A percentile compares a stretch with the other conserved stretches of the same genome.
Evolutionary conservation across 129 eudicot genomes (phyloP).

Genomic region (Arctium minus): DNA sequence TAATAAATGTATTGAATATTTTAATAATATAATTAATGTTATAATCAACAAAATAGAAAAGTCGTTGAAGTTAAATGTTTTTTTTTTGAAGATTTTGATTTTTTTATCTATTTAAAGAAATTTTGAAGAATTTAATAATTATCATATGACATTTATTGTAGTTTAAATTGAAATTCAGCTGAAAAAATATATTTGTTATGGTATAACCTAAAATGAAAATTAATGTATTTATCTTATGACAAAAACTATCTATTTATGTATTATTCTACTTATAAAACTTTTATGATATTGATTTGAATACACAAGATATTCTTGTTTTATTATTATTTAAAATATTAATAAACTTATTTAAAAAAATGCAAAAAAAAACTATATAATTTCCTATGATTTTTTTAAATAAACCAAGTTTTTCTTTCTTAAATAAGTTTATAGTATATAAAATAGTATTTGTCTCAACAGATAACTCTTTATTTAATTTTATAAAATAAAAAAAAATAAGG

Average conservation of each 20-base stretch:
- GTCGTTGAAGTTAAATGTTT: not conserved
- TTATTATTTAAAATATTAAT: too few relatives aligned
- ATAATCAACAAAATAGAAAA: not conserved
- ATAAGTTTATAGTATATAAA: not conserved
- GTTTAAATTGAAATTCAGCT: not conserved
- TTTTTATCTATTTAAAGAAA: not conserved
- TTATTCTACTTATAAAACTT: not conserved
- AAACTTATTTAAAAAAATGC: not conserved
- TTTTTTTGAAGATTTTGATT: not conserved
- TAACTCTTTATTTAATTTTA: too few relatives aligned
- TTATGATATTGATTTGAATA: not conserved
- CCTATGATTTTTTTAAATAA: not conserved
- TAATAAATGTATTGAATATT: not conserved
- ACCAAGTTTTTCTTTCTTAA: not conserved
- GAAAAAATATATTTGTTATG: not conserved
- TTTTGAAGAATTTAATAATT: not conserved
- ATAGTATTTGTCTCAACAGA: too few relatives aligned
- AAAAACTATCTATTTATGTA: not conserved
- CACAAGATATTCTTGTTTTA: not conserved
- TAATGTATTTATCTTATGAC: not conserved
- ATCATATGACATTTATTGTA: not conserved
- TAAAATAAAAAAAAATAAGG: not conserved
- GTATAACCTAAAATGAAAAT: not conserved
- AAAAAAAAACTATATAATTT: not conserved
- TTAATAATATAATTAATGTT: not conserved